These are phyloP conservation scores for Penicillium aurantiogriseum DNA, from an alignment of 2,329 filamentous ascomycete genomes.

Conservation along the genomic window DNA sequence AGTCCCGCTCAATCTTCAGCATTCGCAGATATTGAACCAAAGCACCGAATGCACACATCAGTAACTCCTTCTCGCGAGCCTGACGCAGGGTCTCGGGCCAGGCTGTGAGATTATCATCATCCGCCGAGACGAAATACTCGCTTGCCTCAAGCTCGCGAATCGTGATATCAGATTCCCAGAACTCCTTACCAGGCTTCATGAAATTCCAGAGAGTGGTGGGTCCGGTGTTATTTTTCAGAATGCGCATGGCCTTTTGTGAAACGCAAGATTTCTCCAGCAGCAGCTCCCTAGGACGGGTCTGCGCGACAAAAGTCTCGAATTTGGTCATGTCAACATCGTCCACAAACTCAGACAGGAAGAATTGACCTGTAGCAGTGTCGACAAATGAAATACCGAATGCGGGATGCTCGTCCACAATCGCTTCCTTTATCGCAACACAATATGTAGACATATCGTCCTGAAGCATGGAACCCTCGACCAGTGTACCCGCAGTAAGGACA, in stretches of 20 bases:
- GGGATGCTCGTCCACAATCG: constrained; percentile 66
- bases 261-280: constrained; percentile 83
- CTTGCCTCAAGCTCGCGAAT: constrained; percentile 76
- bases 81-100: constrained; percentile 78
- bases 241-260: constrained; percentile 84
- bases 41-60: constrained; percentile 89
- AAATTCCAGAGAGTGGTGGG: constrained; percentile 96
- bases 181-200: constrained; percentile 81
- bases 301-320: constrained; percentile 94
- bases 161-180: constrained; percentile 82
- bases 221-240: constrained; percentile 91
- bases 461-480: constrained; percentile 94
- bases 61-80: constrained; percentile 71
- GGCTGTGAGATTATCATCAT: constrained; percentile 58
- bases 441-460: constrained; percentile 97
- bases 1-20: constrained; percentile 82
- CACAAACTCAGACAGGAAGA: constrained; percentile 85
- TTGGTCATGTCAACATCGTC: constrained; percentile 93
- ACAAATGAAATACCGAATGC: constrained; percentile 91
- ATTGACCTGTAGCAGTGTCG: constrained; percentile 92
- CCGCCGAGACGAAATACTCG: constrained; percentile 70
- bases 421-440: constrained; percentile 91
- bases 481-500: constrained; percentile 85
- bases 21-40: constrained; percentile 81
- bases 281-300: constrained; percentile 83